These are phyloP conservation scores for Didymella pomorum DNA, from an alignment of 2,329 filamentous ascomycete species.

Conservation along the genomic window DNA sequence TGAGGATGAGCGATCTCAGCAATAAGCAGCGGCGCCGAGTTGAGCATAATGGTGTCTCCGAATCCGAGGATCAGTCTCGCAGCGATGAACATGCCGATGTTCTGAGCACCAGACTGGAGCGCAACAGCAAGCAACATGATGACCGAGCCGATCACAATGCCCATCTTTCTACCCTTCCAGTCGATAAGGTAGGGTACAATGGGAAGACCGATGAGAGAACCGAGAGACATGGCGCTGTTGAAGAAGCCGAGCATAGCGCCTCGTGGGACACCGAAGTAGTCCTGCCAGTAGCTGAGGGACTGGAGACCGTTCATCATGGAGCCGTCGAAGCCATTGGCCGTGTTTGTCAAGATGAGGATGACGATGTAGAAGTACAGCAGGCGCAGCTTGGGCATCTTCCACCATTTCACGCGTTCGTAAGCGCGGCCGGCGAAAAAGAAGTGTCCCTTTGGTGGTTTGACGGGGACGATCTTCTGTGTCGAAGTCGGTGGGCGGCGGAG, in stretches of 20 bases:
- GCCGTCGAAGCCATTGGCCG: not conserved
- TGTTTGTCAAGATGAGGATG: not conserved
- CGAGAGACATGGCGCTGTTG: not conserved
- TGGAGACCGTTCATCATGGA: not conserved
- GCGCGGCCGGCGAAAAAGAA: not conserved
- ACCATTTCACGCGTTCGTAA: not conserved
- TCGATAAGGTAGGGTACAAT: not conserved
- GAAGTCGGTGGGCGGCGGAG: not conserved
- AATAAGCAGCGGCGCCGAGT: not conserved
- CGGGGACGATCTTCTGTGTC: not conserved
- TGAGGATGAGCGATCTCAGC: not conserved
- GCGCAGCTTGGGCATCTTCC: not conserved
- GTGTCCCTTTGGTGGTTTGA: not conserved
- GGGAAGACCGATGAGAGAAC: not conserved
- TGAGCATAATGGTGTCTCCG: not conserved
- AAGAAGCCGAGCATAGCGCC: not conserved
- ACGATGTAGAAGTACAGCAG: conserved; percentile 1
- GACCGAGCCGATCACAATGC: not conserved
- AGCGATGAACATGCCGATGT: not conserved
- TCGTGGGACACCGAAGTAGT: not conserved
- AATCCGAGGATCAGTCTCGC: not conserved
- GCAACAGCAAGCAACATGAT: not conserved
- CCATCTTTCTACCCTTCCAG: not conserved
- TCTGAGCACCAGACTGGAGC: not conserved
- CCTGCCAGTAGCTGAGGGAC: not conserved